These are phyloP conservation scores for Lichenothelia convexa DNA, from an alignment of 495 filamentous ascomycete genomes.

Conservation along the genomic window DNA sequence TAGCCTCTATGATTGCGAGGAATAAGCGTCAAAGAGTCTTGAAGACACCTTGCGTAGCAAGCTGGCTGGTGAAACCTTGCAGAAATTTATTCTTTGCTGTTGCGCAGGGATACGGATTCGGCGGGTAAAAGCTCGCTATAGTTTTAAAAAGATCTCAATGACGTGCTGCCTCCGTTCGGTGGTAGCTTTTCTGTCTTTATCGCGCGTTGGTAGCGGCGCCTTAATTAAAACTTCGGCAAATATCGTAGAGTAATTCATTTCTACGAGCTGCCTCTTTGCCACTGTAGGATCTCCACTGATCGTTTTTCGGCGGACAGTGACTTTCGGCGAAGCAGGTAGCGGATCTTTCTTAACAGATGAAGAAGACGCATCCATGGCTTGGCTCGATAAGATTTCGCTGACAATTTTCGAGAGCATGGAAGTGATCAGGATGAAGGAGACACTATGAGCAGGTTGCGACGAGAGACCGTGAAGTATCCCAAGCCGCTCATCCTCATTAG, in stretches of 20 bases:
- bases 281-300: constrained; percentile 13
- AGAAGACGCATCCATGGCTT: constrained; percentile 7
- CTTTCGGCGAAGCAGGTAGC: constrained; percentile 10
- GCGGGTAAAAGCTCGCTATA: no score
- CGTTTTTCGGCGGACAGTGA: constrained; percentile 8
- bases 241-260: constrained; percentile 12
- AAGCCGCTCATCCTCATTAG: constrained; percentile 44
- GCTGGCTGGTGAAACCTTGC: no score
- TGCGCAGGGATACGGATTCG: no score
- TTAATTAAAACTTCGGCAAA: constrained; percentile 12
- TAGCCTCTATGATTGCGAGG: no score
- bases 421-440: constrained; percentile 71
- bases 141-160: constrained; percentile 13
- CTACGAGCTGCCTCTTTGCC: constrained; percentile 13
- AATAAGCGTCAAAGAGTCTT: no score
- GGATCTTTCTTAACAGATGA: constrained; percentile 5
- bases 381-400: constrained; percentile 10
- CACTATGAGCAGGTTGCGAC: constrained; percentile 54
- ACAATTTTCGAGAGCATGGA: constrained; percentile 41
- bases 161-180: constrained; percentile 12
- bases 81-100: no score
- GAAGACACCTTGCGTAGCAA: no score
- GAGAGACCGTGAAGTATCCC: constrained; percentile 58
- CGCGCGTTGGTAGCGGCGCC: constrained; percentile 2
- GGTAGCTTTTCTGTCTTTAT: constrained; percentile 7